Conservation (phyloP, 1,284 basidiomycete species). For the Cryptococcus sp. region DNA sequence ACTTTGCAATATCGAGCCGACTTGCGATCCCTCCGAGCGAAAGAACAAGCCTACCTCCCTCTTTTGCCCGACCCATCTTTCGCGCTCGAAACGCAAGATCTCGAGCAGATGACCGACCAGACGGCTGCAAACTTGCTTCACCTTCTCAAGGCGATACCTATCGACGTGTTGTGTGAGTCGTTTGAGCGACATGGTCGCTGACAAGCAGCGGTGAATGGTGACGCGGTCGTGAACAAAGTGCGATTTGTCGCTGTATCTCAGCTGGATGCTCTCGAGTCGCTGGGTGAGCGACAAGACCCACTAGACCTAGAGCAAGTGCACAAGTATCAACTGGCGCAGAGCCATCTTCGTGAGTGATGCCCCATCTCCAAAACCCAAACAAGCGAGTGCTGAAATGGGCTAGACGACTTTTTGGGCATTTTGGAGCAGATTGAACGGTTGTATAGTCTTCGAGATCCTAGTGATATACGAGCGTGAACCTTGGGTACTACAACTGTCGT, state of each 20-base stretch:
- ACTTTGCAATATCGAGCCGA: constrained; percentile 1
- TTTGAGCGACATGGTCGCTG: too few species aligned
- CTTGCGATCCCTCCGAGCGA: background rate
- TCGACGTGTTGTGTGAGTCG: background rate
- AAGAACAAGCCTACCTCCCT: background rate
- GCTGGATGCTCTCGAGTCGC: background rate
- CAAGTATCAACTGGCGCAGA: background rate
- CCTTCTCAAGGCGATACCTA: background rate
- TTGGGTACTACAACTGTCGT: too few species aligned
- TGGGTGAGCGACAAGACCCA: background rate
- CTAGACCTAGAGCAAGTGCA: background rate
- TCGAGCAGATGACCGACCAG: background rate
- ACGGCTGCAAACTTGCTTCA: background rate
- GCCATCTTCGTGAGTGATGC: background rate
- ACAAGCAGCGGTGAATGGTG: constrained; percentile 1
- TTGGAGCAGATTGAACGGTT: background rate
- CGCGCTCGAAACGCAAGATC: background rate
- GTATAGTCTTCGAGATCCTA: too few species aligned
- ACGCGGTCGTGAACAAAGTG: constrained; percentile 4
- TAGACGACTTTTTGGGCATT: background rate
- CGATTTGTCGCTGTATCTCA: constrained; percentile 1
- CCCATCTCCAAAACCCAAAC: background rate
- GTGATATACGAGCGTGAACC: too few species aligned
- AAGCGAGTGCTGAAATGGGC: too few species aligned
- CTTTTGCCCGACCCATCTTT: background rate